These are phyloP conservation scores for Trametes sp. DNA, from an alignment of 1,284 basidiomycete species.

Conservation along the genomic window DNA sequence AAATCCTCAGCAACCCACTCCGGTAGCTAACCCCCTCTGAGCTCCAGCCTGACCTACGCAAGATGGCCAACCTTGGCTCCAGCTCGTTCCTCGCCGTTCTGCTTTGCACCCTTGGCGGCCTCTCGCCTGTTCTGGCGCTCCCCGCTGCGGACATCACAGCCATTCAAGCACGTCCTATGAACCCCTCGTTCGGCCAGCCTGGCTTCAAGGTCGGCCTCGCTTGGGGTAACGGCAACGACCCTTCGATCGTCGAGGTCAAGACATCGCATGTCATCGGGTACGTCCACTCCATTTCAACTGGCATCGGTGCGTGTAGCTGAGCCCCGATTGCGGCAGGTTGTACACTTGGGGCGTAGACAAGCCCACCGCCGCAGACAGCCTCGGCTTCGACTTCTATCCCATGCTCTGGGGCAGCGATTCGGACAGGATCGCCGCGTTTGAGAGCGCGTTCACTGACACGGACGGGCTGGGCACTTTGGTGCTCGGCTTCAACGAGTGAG, in stretches of 20 bases:
- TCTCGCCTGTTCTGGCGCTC: too few relatives aligned
- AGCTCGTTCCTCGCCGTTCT: too few relatives aligned
- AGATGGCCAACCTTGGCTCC: too few relatives aligned
- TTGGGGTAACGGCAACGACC: constrained; percentile 65
- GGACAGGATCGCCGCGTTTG: constrained; percentile 53
- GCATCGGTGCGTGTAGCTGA: neutral
- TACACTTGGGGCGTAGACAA: constrained; percentile 64
- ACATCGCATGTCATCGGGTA: constrained; percentile 53
- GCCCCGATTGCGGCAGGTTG: constrained; percentile 45
- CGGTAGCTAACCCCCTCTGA: too few relatives aligned
- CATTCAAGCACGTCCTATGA: neutral
- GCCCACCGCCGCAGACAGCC: constrained; percentile 45
- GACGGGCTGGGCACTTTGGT: constrained; percentile 59
- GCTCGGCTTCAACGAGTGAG: constrained; percentile 78
- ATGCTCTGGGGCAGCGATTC: constrained; percentile 71
- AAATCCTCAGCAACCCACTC: too few relatives aligned
- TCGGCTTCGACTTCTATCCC: constrained; percentile 62
- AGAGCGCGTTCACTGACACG: constrained; percentile 51
- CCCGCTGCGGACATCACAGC: too few relatives aligned
- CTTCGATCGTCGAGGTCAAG: constrained; percentile 54
- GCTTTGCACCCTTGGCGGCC: too few relatives aligned
- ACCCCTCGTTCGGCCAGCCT: constrained; percentile 48
- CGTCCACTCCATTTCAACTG: constrained; percentile 39
- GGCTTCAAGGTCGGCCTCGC: constrained; percentile 71
- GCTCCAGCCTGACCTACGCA: too few relatives aligned